Evolutionary conservation across 139 green algal species (phyloP).

Genomic region (Chlorella sorokiniana): DNA sequence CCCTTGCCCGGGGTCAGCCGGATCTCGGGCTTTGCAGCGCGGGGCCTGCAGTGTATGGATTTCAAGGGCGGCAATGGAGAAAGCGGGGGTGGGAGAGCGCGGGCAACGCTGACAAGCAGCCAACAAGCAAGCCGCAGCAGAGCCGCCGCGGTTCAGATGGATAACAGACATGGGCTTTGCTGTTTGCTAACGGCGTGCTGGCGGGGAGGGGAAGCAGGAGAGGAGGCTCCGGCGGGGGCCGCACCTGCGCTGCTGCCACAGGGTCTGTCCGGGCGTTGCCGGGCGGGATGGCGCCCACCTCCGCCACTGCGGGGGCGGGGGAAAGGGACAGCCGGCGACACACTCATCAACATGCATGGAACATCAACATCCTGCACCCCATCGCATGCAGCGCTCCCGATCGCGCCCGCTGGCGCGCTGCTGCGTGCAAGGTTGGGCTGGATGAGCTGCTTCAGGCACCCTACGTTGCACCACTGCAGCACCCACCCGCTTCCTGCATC

Average conservation of each 20-base stretch:
- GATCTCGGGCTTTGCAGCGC: slow-evolving; percentile 72
- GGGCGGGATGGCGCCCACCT: slow-evolving; percentile 71
- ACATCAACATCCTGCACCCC: too few relatives aligned
- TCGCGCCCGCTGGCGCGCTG: too few relatives aligned
- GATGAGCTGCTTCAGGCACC: too few relatives aligned
- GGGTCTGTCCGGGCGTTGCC: slow-evolving; percentile 71
- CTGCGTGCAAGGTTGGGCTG: too few relatives aligned
- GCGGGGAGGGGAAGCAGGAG: too few relatives aligned
- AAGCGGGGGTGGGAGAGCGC: background rate
- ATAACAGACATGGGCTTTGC: too few relatives aligned
- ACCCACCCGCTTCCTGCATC: slow-evolving; percentile 73
- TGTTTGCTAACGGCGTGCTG: too few relatives aligned
- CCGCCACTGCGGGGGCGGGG: slow-evolving; percentile 68
- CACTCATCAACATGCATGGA: too few relatives aligned
- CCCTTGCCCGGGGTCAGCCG: slow-evolving; percentile 84
- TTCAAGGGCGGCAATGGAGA: background rate
- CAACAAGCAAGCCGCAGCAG: background rate
- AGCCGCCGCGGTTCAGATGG: too few relatives aligned
- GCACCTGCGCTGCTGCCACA: slow-evolving; percentile 29
- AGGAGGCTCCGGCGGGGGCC: background rate
- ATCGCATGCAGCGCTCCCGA: too few relatives aligned
- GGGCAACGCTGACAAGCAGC: background rate
- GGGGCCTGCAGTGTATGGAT: slow-evolving; percentile 20
- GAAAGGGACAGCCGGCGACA: too few relatives aligned
- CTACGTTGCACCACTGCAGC: too few relatives aligned